These are phyloP conservation scores for Acacia crassicarpa DNA, from an alignment of 306 rosid genomes.

Conservation along the genomic window DNA sequence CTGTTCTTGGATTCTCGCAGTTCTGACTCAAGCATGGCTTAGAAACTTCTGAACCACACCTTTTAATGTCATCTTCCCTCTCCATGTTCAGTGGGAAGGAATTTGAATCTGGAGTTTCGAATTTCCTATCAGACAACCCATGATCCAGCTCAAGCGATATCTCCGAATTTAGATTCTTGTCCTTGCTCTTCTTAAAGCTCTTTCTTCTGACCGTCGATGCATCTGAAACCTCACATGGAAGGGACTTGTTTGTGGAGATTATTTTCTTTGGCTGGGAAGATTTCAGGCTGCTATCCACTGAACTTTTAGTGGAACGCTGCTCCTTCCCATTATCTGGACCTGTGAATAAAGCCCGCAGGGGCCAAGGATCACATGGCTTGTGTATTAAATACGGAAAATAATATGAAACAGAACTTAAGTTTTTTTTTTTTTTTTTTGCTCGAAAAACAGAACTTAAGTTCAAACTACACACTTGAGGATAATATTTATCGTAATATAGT, in stretches of 20 bases:
- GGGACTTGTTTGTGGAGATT: slow-evolving; percentile 64
- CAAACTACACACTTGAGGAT: not conserved
- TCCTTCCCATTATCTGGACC: slow-evolving; percentile 53
- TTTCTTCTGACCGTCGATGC: slow-evolving; percentile 43
- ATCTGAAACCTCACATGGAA: slow-evolving; percentile 46
- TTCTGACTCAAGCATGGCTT: slow-evolving; percentile 39
- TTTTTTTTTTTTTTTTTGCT: no score
- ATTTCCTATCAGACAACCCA: slow-evolving; percentile 46
- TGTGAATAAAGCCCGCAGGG: slow-evolving; percentile 12
- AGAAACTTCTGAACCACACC: slow-evolving; percentile 34
- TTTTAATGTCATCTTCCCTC: slow-evolving; percentile 47
- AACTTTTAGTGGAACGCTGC: slow-evolving; percentile 44
- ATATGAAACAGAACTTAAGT: not conserved
- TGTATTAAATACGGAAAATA: not conserved
- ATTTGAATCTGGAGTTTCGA: slow-evolving; percentile 47
- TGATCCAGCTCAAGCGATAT: slow-evolving; percentile 39
- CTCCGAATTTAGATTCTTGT: slow-evolving; percentile 42
- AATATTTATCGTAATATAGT: not conserved
- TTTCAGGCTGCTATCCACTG: slow-evolving; percentile 43
- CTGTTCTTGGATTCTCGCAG: slow-evolving; percentile 33
- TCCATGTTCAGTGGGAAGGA: slow-evolving; percentile 38
- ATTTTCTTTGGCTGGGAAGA: slow-evolving; percentile 55
- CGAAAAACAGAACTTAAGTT: not conserved
- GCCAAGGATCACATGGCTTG: not conserved
- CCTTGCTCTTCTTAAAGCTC: slow-evolving; percentile 35